phyloP scores from a whole-genome alignment of 768 basidiomycete species.

The Leccinum barrowsii region DNA sequence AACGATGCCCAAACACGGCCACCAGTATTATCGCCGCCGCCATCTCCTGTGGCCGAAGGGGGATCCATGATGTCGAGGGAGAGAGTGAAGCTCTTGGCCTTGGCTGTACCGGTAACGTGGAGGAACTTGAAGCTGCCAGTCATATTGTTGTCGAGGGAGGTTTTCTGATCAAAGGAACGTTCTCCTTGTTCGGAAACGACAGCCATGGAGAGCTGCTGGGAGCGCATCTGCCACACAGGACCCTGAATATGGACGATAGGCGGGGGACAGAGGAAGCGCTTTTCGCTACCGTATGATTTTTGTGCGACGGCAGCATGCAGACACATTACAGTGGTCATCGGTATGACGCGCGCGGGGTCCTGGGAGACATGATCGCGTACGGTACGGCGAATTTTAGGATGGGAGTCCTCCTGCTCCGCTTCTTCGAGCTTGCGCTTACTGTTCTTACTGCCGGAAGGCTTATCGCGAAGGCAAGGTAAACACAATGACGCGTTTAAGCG shows the following conservation, averaged over 20 bases:
- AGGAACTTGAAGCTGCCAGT: constrained; percentile 88
- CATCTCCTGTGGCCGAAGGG: constrained; percentile 45
- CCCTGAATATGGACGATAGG: constrained; percentile 92
- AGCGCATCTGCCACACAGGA: constrained; percentile 78
- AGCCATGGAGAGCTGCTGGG: constrained; percentile 80
- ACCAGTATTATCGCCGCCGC: constrained; percentile 30
- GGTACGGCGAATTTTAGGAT: constrained; percentile 79
- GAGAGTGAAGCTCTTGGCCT: constrained; percentile 86
- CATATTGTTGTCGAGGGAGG: constrained; percentile 79
- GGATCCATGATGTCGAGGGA: constrained; percentile 84
- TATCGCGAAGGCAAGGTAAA: constrained; percentile 22
- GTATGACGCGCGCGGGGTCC: constrained; percentile 70
- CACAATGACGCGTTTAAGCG: constrained; percentile 28
- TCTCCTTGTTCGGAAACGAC: constrained; percentile 82
- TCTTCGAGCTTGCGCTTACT: constrained; percentile 76
- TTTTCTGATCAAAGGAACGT: constrained; percentile 81
- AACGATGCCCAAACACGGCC: constrained; percentile 89
- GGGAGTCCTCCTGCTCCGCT: constrained; percentile 55
- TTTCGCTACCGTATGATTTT: constrained; percentile 95
- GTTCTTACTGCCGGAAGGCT: constrained; percentile 37
- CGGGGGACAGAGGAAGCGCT: constrained; percentile 90
- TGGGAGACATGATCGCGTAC: constrained; percentile 79
- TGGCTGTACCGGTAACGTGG: constrained; percentile 84
- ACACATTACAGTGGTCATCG: constrained; percentile 89
- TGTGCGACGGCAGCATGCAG: constrained; percentile 92